Evolutionary conservation across 371 early-diverging fungal genomes (phyloP), one percentile per base, ranked within the genome.

Genomic region (Fennellomyces sp.): DNA sequence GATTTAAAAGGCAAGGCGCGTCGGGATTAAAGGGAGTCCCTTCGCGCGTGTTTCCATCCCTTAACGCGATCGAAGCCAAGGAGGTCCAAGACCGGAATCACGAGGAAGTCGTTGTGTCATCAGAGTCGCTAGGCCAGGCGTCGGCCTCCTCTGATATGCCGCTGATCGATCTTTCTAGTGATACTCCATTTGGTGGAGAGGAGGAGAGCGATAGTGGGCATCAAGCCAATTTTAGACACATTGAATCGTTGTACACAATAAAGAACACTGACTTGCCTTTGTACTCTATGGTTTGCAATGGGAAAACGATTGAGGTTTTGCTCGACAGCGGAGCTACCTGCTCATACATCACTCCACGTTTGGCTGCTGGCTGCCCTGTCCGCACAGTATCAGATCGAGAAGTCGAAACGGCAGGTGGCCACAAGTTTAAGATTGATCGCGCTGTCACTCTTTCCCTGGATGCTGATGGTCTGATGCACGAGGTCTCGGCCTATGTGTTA

Each of bases 351-450:
- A 17, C 47, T 7, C 6, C 47, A 7, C 10, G 47, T 17, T n/a
- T 39, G 21, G 41, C 8, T 13, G 28, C 21, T 2, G 52, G 11
- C 25, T 31, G 33, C 8, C 60, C 52, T 12, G 11, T 49, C 17
- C 36, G 28, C 33, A 19, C 28, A 3, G 38, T 38, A 28, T 15
- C 23, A 17, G 42, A 30, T 13, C n/a, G 51, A 2, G 45, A 47
- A 30, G 53, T 60, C 2, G 47, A 60, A 42, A 52, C 49, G 0
- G 61, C 53, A 0, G 61, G 53, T 36, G 54, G 61, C 15, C 29
- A 53, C 10, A 27, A 15, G 17, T 35, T 38, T 11, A 52, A 15
- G 12, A 51, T 51, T 21, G 10, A 36, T 36, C n/a, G n/a, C n/a
- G n/a, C n/a, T n/a, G n/a, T n/a, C n/a, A n/a, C n/a, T n/a, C n/a